Base-by-base conservation (phyloP, 495 filamentous ascomycete genomes). In the Penicillium salamii region DNA sequence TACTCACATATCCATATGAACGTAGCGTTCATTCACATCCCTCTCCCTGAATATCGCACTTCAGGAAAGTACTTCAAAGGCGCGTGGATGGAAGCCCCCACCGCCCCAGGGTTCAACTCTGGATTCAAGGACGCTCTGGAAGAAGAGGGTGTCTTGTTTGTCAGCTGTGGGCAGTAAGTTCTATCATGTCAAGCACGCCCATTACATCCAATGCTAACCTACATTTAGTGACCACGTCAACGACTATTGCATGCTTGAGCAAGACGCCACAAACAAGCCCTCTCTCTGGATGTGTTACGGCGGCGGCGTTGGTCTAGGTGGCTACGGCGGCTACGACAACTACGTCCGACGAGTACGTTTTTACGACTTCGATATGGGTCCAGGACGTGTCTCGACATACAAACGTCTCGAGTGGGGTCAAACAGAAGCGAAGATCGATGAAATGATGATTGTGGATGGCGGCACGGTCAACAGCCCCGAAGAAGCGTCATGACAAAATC, bases 251-350 rank as follows among this genome's bases (percentile, higher is more conserved):
- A 84, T 85, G 56, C 75, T 96, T 11, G 60, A 76, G 67, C 50
- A 74, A 36, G 69, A 71, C 36, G 35, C 51, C 19, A 61, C 66
- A 20, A 51, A 68, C 0, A 83, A 83, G 46, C 83, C 84, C 1
- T 84, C 84, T 13, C 74, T 97, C n/a, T 98, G 93, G 93, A 96
- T 98, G 91, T 98, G 93, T 70, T 96, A 97, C 69, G 93, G 81
- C 4, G 93, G 95, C 36, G 93, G 84, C 13, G 74, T 77, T 28
- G 93, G 93, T 1, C 91, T 97, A 61, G 93, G 95, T 33, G 93
- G 93, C 1, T 98, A 98, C 65, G 95, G 87, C 24, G 91, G 91
- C 7, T 97, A 93, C 51, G 82, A 81, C 20, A 88, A 84, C 9
- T 97, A 88, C 64, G 81, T 90, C 53, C 85, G 93, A 20, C 82